Evolutionary conservation across 176 grass and related monocot species (phyloP).

Genomic region (Oryza longistaminata): DNA sequence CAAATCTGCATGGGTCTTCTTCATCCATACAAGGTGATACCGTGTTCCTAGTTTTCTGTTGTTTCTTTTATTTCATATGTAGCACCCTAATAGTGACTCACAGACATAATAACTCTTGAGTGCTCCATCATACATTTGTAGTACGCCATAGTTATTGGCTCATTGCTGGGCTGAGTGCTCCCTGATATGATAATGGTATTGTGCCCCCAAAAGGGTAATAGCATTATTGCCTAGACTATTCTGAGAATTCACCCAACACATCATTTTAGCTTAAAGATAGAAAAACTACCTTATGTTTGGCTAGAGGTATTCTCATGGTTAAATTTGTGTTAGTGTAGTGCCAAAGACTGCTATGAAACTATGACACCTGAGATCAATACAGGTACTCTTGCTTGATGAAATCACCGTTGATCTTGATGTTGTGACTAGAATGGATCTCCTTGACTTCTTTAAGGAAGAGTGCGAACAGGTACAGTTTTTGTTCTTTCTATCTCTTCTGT

Average conservation of each 20-base stretch:
- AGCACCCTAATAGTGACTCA: background rate
- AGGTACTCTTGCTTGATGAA: conserved; percentile 93
- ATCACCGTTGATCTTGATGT: conserved; percentile 89
- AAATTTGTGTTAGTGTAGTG: background rate
- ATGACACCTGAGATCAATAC: conserved; percentile 30
- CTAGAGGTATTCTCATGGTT: background rate
- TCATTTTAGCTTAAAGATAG: background rate
- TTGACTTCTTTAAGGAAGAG: conserved; percentile 97
- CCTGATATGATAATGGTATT: conserved; percentile 6
- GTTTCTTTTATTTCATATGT: background rate
- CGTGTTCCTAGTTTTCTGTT: conserved; percentile 20
- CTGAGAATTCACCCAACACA: background rate
- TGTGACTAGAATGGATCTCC: conserved; percentile 93
- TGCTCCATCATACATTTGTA: background rate
- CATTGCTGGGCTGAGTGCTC: background rate
- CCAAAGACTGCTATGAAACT: background rate
- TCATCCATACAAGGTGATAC: conserved; percentile 88
- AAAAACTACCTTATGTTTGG: background rate
- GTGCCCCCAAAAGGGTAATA: background rate
- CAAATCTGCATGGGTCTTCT: conserved; percentile 99
- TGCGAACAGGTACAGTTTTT: conserved; percentile 63
- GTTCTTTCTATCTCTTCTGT: background rate
- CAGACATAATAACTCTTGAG: background rate
- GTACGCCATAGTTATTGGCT: too few species aligned
- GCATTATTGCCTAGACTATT: conserved; percentile 14